These are phyloP conservation scores for Zelonia costaricensis DNA, from an alignment of 208 protist species.

Conservation along the genomic window DNA sequence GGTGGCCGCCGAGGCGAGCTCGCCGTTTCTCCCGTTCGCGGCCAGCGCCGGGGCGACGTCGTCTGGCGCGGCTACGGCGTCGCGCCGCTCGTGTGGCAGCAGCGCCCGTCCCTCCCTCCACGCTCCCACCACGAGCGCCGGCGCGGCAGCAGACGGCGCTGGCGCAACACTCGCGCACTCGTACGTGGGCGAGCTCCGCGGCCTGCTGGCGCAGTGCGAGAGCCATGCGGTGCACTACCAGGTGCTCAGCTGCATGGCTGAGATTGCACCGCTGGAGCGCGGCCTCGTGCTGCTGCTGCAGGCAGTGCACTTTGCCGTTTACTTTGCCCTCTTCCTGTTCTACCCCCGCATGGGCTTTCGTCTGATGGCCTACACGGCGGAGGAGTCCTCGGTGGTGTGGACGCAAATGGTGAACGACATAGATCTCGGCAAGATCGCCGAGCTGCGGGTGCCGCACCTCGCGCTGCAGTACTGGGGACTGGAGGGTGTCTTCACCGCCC, in stretches of 20 bases:
- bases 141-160: background rate
- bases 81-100: background rate
- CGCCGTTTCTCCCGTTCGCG: constrained; percentile 14
- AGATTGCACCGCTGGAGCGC: constrained; percentile 60
- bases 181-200: constrained; percentile 48
- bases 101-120: constrained; percentile 1
- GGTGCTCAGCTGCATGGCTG: constrained; percentile 60
- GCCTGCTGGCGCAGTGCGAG: constrained; percentile 61
- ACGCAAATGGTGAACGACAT: constrained; percentile 89
- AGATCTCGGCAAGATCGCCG: constrained; percentile 69
- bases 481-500: constrained; percentile 26
- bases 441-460: constrained; percentile 39
- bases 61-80: too few species aligned
- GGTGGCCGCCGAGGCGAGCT: constrained; percentile 17
- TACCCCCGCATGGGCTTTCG: constrained; percentile 77
- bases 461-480: constrained; percentile 75
- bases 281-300: constrained; percentile 52
- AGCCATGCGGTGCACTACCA: constrained; percentile 63
- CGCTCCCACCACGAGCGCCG: background rate
- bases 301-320: constrained; percentile 47
- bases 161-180: constrained; percentile 12
- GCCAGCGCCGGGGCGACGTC: too few species aligned
- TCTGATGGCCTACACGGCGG: constrained; percentile 69
- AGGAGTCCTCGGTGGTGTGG: constrained; percentile 84
- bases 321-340: constrained; percentile 48